These are phyloP conservation scores for Pichia sp. DNA, from an alignment of 1,139 yeast genomes.

Conservation along the genomic window DNA sequence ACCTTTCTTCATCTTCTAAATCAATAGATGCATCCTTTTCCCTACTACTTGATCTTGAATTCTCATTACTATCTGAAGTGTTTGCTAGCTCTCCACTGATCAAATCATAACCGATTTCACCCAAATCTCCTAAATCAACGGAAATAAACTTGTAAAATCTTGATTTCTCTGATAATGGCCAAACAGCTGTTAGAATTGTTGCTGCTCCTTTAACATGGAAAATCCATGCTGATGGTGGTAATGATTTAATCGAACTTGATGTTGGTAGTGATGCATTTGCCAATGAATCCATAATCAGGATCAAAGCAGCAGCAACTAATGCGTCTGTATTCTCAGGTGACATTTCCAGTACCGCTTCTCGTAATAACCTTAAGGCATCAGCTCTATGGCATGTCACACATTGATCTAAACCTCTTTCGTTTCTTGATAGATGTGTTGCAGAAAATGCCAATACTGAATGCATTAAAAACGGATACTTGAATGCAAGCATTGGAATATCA, in stretches of 20 bases:
- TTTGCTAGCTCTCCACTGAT: constrained; percentile 30
- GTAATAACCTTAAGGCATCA: constrained; percentile 68
- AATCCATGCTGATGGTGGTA: constrained; percentile 94
- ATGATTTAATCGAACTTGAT: constrained; percentile 48
- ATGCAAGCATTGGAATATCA: constrained; percentile 83
- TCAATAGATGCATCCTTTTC: background rate
- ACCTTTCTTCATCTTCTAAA: background rate
- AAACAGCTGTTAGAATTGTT: constrained; percentile 85
- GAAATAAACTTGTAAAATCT: constrained; percentile 68
- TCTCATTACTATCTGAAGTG: constrained; percentile 18
- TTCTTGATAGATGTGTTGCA: constrained; percentile 82
- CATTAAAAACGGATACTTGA: constrained; percentile 85
- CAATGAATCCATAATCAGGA: constrained; percentile 83
- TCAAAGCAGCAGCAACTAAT: constrained; percentile 82
- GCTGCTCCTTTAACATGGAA: constrained; percentile 97
- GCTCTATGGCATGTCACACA: constrained; percentile 84
- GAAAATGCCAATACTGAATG: constrained; percentile 84
- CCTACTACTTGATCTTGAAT: constrained; percentile 10
- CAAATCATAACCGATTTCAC: constrained; percentile 63
- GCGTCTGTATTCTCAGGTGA: constrained; percentile 86
- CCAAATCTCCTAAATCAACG: constrained; percentile 76
- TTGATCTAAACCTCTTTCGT: constrained; percentile 70
- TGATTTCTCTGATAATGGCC: constrained; percentile 81
- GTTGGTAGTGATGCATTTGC: constrained; percentile 86
- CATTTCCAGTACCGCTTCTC: constrained; percentile 82